phyloP scores from a whole-genome alignment of 1,284 basidiomycete genomes.

The Trametes polyzona region DNA sequence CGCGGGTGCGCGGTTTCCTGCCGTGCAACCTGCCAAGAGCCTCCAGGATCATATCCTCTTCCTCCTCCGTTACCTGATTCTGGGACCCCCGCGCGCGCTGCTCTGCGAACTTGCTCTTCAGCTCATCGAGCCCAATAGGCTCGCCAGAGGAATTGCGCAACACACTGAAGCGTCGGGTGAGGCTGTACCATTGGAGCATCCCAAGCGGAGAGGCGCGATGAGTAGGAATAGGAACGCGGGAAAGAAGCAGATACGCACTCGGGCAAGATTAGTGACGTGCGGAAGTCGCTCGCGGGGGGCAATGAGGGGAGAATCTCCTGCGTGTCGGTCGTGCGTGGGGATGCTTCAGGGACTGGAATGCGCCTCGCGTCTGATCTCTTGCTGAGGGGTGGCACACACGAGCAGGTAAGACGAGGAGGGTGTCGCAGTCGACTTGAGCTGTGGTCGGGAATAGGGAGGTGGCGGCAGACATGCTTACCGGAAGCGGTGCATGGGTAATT shows the following conservation, averaged over 20 bases:
- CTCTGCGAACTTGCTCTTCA: slow-evolving; percentile 69
- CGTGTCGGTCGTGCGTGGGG: slow-evolving; percentile 33
- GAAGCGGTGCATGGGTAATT: slow-evolving; percentile 72
- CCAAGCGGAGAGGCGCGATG: slow-evolving; percentile 11
- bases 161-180: slow-evolving; percentile 78
- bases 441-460: slow-evolving; percentile 29
- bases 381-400: slow-evolving; percentile 33
- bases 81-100: slow-evolving; percentile 70
- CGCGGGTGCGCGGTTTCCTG: slow-evolving; percentile 22
- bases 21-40: slow-evolving; percentile 64
- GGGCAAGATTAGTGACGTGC: slow-evolving; percentile 80
- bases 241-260: slow-evolving; percentile 57
- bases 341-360: slow-evolving; percentile 40
- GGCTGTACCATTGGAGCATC: slow-evolving; percentile 49
- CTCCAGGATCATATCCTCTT: slow-evolving; percentile 82
- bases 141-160: slow-evolving; percentile 69
- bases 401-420: slow-evolving; percentile 15
- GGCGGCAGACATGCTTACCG: slow-evolving; percentile 62
- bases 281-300: slow-evolving; percentile 73
- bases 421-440: slow-evolving; percentile 14
- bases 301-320: slow-evolving; percentile 55
- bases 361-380: slow-evolving; percentile 72
- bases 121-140: slow-evolving; percentile 63
- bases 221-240: slow-evolving; percentile 21
- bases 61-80: slow-evolving; percentile 74